A percentile compares a stretch with the other conserved stretches of the same genome.
phyloP scores from a whole-genome alignment of 2,329 filamentous ascomycete genomes.

The Botrytis aclada region DNA sequence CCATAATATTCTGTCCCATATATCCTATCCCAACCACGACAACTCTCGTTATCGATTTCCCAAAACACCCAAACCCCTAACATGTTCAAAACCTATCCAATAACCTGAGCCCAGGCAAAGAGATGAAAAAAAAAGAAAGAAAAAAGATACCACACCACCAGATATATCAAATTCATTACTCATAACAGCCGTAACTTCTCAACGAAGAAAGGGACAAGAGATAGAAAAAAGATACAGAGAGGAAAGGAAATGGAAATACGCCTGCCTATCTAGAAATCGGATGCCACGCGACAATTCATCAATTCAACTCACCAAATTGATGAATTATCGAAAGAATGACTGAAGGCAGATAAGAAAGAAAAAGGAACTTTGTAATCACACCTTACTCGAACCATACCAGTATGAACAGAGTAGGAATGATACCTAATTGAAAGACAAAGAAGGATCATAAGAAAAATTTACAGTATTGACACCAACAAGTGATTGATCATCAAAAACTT shows the following conservation, averaged over 20 bases:
- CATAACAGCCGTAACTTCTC: conserved; percentile 4
- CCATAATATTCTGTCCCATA: not conserved
- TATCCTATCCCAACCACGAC: not conserved
- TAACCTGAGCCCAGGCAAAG: not conserved
- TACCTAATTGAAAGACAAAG: conserved; percentile 15
- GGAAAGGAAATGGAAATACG: not conserved
- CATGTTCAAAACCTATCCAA: not conserved
- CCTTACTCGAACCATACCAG: conserved; percentile 25
- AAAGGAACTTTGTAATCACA: conserved; percentile 17
- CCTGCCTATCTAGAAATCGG: conserved; percentile 16
- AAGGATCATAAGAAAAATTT: conserved; percentile 26
- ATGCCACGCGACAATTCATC: conserved; percentile 14
- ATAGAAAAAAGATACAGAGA: not conserved
- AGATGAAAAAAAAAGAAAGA: not conserved
- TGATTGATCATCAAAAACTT: conserved; percentile 27
- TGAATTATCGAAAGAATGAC: conserved; percentile 14
- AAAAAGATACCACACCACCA: not conserved
- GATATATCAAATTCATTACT: conserved; percentile 3
- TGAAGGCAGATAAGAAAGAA: not conserved
- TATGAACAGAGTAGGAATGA: conserved; percentile 10
- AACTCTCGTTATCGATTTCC: not conserved
- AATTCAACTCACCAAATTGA: conserved; percentile 17
- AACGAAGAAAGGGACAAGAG: not conserved
- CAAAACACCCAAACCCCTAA: not conserved
- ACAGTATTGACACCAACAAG: conserved; percentile 24